These are phyloP conservation scores for Phytophthora constricta DNA, from an alignment of 352 stramenopile genomes.

Conservation along the genomic window DNA sequence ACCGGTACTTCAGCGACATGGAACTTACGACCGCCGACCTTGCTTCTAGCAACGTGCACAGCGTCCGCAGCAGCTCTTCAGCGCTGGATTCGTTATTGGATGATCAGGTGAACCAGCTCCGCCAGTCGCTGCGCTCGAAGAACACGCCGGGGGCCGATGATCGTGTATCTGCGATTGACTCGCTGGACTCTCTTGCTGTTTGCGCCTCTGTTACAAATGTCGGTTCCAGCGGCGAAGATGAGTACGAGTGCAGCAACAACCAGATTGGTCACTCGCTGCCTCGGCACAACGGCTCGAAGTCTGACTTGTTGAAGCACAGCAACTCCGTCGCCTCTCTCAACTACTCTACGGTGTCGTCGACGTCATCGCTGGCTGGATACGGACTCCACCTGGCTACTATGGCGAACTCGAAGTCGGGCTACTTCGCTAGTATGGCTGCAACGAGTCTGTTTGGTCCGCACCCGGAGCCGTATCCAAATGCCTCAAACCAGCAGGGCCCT, in stretches of 20 bases:
- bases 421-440: constrained; percentile 32
- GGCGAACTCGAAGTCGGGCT: constrained; percentile 41
- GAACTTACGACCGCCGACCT: constrained; percentile 41
- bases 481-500: constrained; percentile 24
- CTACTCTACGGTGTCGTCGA: constrained; percentile 54
- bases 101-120: constrained; percentile 40
- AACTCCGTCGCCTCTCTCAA: constrained; percentile 49
- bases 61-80: constrained; percentile 6
- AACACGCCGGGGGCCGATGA: constrained; percentile 25
- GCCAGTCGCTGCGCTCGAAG: constrained; percentile 32
- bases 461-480: constrained; percentile 39
- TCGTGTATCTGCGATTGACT: constrained; percentile 30
- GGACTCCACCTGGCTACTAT: constrained; percentile 47
- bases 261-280: constrained; percentile 32
- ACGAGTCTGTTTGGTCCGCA: constrained; percentile 44
- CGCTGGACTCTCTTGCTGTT: constrained; percentile 39
- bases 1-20: constrained; percentile 32
- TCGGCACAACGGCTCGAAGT: constrained; percentile 22
- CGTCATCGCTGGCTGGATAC: constrained; percentile 49
- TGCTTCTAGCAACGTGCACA: constrained; percentile 18
- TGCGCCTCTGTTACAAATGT: constrained; percentile 39
- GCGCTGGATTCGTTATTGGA: constrained; percentile 37
- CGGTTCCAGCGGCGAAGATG: constrained; percentile 20
- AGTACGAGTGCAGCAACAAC: constrained; percentile 37
- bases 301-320: constrained; percentile 36